Evolutionary conservation across 352 stramenopile species (phyloP), one percentile per base, ranked within the genome.

Genomic region (Phytophthora ohioensis): DNA sequence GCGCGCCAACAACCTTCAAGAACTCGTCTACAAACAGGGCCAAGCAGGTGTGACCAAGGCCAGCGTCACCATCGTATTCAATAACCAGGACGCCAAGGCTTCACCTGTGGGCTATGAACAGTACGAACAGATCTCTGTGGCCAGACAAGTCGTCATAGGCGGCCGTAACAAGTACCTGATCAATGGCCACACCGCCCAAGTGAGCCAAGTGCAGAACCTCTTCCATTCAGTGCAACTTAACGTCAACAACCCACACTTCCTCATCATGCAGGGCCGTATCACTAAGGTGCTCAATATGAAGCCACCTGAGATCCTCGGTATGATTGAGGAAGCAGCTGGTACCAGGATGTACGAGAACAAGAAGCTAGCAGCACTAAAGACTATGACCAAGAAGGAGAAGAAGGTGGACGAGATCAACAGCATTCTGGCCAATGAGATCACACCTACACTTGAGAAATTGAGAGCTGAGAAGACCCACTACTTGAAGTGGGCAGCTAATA

Each of bases 201-300:
- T 98, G 42, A 97, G 90, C 42, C 96, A 99, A 75, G 98, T 99
- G 57, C 95, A 99, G 71, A 99, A 99, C 79, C 87, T 99, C 5
- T 99, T 99, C 81, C 98, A 99, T 87, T 99, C 96, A 5, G 98
- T 99, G 53, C 98, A 99, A 82, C 85, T 99, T 39, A 99, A 99
- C 85, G 98, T 99, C 57, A 99, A 99, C 88, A 99, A 99, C 88
- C 98, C 98, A 52, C 98, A 99, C 78, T 99, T 99, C 78, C 87
- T 99, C 51, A 99, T 99, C 86, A 99, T 99, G 98, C 98, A 99
- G 72, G 94, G 93, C 11, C 91, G 97, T 13, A 99, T 99, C 71
- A 99, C 97, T 45, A 99, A 99, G 79, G 98, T 99, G 41, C 87
- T 99, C 36, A 99, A 99, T 79, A 99, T 99, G 98, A 99, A 99